Base-by-base conservation (phyloP, 2,329 filamentous ascomycete genomes). In the Fusarium sp. region DNA sequence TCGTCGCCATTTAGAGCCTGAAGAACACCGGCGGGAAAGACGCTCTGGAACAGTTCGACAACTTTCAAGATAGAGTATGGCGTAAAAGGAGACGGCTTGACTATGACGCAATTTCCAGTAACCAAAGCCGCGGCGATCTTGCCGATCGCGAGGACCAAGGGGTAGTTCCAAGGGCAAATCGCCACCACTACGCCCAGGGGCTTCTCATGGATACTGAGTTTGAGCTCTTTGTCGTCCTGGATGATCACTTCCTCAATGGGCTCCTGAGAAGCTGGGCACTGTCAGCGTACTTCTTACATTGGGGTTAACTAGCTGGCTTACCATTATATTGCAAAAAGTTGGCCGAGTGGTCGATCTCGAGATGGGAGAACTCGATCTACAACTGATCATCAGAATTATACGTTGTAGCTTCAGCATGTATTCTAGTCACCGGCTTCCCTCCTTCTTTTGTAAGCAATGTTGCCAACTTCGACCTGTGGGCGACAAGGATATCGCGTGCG, bases 1-100 rank as follows among this genome's bases (percentile, higher is more conserved):
- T 91, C 90, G 61, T 89, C 89, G 16, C 91, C 91, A 56, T 88
- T 88, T 6, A 92, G 80, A 1, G 84, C 87, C 77, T 92, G 90
- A 2, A 92, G 77, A n/a, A 93, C 88, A 54, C 91, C 91, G 1
- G 88, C 86, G 2, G 90, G 89, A 79, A 92, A 89, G 79, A 91
- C 82, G 22, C 85, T 77, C 64, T 87, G 84, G 1, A 85, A 88
- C 6, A 92, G 79, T 80, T 92, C 89, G n/a, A 84, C 87, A 29
- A 91, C 75, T 79, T 92, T 92, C 60, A 93, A 82, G 3, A 82
- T 82, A 6, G 84, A 85, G 80, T 90, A 91, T 0, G 89, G 89
- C 0, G 89, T 89, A 79, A 87, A 90, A 0, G 87, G 87, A 11
- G 87, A 90, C 1, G 88, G 88, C 79, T 90, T 90, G 70, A 89